phyloP scores from a whole-genome alignment of 768 basidiomycete genomes.

The Kwoniella heveanensis region DNA sequence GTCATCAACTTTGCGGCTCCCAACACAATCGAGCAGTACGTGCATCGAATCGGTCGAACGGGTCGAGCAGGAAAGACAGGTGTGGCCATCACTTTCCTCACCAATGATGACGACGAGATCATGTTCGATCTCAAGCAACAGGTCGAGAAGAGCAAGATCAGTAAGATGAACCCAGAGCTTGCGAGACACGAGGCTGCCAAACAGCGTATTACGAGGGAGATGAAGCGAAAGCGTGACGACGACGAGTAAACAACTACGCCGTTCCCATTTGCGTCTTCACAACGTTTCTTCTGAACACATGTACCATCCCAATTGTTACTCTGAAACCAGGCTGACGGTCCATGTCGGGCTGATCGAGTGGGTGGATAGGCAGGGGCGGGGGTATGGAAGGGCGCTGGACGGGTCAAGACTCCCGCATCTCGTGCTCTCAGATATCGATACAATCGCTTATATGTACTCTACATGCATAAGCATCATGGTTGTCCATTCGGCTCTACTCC shows the following conservation, averaged over 20 bases:
- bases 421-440: too few species aligned
- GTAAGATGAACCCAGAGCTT: conserved; percentile 82
- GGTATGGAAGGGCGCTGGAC: too few species aligned
- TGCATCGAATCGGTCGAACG: conserved; percentile 85
- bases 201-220: conserved; percentile 85
- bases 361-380: too few species aligned
- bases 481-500: too few species aligned
- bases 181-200: conserved; percentile 90
- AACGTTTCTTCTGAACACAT: too few species aligned
- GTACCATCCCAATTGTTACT: too few species aligned
- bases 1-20: conserved; percentile 99
- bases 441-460: too few species aligned
- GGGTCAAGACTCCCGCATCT: too few species aligned
- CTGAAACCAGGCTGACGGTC: too few species aligned
- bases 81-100: conserved; percentile 90
- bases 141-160: conserved; percentile 90
- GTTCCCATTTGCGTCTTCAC: too few species aligned
- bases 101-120: conserved; percentile 88
- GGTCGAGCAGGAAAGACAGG: conserved; percentile 97
- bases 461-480: too few species aligned
- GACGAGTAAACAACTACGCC: conserved; percentile 13
- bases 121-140: conserved; percentile 99
- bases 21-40: conserved; percentile 88
- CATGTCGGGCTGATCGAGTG: too few species aligned
- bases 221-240: conserved; percentile 63